Base-by-base conservation (phyloP, 805 yeast genomes). In the Yamadazyma sp. region DNA sequence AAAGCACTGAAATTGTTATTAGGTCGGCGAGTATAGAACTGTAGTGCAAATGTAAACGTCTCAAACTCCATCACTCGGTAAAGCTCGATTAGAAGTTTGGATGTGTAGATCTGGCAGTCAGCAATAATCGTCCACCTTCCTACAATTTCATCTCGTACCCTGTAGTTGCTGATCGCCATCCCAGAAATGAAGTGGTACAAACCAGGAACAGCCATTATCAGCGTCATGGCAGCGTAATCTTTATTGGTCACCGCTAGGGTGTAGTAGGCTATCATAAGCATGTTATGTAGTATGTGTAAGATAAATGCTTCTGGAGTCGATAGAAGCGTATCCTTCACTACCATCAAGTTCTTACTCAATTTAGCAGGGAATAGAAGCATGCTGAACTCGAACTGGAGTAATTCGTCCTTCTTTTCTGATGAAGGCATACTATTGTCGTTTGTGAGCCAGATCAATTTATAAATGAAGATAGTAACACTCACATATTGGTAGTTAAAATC, bases 361-460 rank as follows among this genome's bases (percentile, higher is more conserved):
- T 48, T 51, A 6, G 50, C 55, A 4, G 57, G 57, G 42, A 50
- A 51, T 6, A 53, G 39, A 11, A 53, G 39, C 49, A 53, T 53
- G 29, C 52, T 50, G 38, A 41, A 49, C 38, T 53, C 57, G 26
- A 53, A 44, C 14, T 47, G 47, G 11, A 53, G 28, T 3, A 53
- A 29, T 23, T 38, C 36, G 3, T 23, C 19, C 25, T 35, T 40
- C 13, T 38, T 42, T 5, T 44, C 51, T 4, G 31, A 39, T 15
- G 16, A 14, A 22, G 32, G 25, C 23, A 38, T 31, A 2, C 22
- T 19, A 4, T 19, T 33, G 11, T 40, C 42, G 13, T 37, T 5
- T 14, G 33, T 35, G n/a, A 53, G 28, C 51, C 53, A 47, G 6
- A 45, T 14, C 3, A 51, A 27, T 32, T 40, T 40, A 32, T 53